Base-by-base conservation (phyloP, 257 asterid species). In the Solanum lignicaule region DNA sequence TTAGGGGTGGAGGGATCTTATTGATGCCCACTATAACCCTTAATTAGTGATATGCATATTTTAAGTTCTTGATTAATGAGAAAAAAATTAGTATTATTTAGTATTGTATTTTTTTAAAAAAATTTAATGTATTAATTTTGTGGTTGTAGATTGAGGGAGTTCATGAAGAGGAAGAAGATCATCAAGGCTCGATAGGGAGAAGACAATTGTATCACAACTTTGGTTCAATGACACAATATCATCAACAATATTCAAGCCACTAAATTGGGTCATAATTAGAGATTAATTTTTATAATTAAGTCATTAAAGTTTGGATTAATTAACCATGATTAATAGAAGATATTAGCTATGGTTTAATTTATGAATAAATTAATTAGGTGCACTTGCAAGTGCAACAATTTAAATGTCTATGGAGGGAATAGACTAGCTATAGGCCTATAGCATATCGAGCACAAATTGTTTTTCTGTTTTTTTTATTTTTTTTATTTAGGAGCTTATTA, bases 141-240 rank as follows among this genome's bases (percentile, higher is more conserved):
- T 32, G 46, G 33, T 55, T 87, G 86, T 74, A 95, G 97, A 90
- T 91, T 52, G 96, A 93, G 5, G 93, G 96, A 87, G 89, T 90
- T 86, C 92, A 87, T 7, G 95, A 91, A 79, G 95, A 94, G 86
- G 93, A 88, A 25, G 93, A 91, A 5, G 93, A 92, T 36, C 91
- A 92, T 32, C 91, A 87, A 74, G 43, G 88, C 14, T 90, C 90
- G 2, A 87, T 41, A 36, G 81, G 82, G 74, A 89, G 91, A 75
- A 89, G 89, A 79, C 78, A 79, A 89, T 91, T 92, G 15, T 94
- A 90, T 90, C 90, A 90, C 90, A 88, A 89, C 74, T 89, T 91
- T 27, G 92, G 90, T 69, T 58, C 91, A 69, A 87, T 88, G 48
- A 74, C 78, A 36, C 83, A 55, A 7, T 58, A 33, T 72, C 92